Percentiles rank a stretch among this genome's conserved stretches.
These are phyloP conservation scores for Lipomyces yamanashiensis DNA, from an alignment of 805 yeast genomes.

Conservation along the genomic window DNA sequence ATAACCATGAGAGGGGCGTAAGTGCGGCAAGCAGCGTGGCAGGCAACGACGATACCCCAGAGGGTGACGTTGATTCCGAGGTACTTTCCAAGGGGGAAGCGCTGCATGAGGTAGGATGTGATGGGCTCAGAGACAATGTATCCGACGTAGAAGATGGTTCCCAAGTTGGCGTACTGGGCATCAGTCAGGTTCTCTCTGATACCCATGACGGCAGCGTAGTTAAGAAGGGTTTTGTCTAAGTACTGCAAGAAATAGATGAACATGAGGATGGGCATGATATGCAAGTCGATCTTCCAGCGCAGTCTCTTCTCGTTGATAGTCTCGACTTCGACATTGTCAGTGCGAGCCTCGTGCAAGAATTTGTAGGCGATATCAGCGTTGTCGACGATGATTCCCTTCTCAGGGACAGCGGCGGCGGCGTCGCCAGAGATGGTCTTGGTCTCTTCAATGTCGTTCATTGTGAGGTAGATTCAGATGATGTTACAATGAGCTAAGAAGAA, in stretches of 20 bases:
- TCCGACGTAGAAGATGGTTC: constrained; percentile 53
- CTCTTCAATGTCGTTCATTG: constrained; percentile 10
- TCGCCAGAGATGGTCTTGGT: constrained; percentile 10
- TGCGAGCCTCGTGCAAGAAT: constrained; percentile 16
- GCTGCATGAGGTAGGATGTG: constrained; percentile 48
- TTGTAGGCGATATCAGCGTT: constrained; percentile 17
- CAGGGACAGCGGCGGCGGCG: constrained; percentile 7
- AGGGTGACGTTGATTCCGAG: constrained; percentile 43
- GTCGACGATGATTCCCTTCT: constrained; percentile 1
- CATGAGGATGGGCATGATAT: constrained; percentile 57
- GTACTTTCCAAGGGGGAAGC: constrained; percentile 47
- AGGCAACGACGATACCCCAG: constrained; percentile 51
- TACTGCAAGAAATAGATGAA: constrained; percentile 58
- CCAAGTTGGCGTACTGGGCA: constrained; percentile 50
- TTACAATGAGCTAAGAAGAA: background rate
- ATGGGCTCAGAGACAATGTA: constrained; percentile 45
- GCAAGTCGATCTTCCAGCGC: constrained; percentile 51
- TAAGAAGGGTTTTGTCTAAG: constrained; percentile 57
- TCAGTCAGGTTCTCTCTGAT: constrained; percentile 45
- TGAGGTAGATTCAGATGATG: background rate
- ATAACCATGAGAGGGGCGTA: constrained; percentile 54
- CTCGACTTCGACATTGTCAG: constrained; percentile 1
- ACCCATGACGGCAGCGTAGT: constrained; percentile 67
- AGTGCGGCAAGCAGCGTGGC: constrained; percentile 51
- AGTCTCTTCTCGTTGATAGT: constrained; percentile 21